Evolutionary conservation across 164 flowering plant species (phyloP), one percentile per base, ranked within the genome.

Genomic region (Paratinospora sagittata): DNA sequence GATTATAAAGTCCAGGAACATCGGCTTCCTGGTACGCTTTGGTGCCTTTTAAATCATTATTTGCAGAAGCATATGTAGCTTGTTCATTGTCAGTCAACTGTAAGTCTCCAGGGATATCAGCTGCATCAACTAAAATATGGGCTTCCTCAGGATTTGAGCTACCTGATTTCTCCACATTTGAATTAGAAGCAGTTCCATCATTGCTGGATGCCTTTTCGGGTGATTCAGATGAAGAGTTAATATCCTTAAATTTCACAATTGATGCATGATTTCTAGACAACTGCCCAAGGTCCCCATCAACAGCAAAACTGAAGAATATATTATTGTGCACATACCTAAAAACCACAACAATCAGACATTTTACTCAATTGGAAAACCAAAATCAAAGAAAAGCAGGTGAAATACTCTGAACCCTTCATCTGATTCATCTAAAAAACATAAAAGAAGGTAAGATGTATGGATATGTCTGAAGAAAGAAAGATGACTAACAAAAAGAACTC

Each of bases 311-410:
- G 79, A 93, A 96, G 86, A 96, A 96, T 84, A 96, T 93, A 78
- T 96, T 96, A 85, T 96, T 96, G 89, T 96, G 99, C 2, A 96
- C 97, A 84, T 96, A 96, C 99, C 99, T 96, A 73, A 52, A 74
- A 34, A 17, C 70, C 43, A 57, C 45, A 0, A 26, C 70, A 47
- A n/a, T 1, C 55, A 47, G 24, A 24, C 39, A 62, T 55, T 43
- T 71, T 66, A 58, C 39, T 43, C 24, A 66, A 27, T 24, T 27
- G 26, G 19, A 47, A n/a, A 24, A 67, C 30, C 3, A 33, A 14
- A 14, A 65, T 62, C 26, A 27, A 26, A 62, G 30, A 62, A 62
- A 27, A 24, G 26, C 0, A 27, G 65, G 33, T 30, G 9, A 52
- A 52, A n/a, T 52, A n/a, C 58, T 52, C n/a, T 52, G 8, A 52